Conservation (phyloP, 2,329 filamentous ascomycete genomes). For the Hypoxylon sp. region DNA sequence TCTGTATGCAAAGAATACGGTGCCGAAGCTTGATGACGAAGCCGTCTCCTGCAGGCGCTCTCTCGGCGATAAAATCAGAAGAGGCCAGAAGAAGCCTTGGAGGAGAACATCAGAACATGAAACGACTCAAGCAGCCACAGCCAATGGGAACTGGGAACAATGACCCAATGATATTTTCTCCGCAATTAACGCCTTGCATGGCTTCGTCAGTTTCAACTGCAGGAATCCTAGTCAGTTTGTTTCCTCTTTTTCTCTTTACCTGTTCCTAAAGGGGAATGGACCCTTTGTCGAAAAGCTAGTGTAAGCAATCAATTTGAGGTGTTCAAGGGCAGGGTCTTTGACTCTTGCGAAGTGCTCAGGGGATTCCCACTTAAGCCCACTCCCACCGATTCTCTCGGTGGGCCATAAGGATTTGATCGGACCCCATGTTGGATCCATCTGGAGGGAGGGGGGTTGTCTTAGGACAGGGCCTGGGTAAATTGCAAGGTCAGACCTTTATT, state of each 20-base stretch:
- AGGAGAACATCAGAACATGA: constrained; percentile 42
- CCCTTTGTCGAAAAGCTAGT: constrained; percentile 12
- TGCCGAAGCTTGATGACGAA: constrained; percentile 27
- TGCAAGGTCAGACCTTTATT: constrained; percentile 30
- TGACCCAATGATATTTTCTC: constrained; percentile 45
- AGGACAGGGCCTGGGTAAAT: constrained; percentile 37
- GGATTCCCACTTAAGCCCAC: constrained; percentile 24
- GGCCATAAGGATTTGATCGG: constrained; percentile 21
- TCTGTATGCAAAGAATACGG: constrained; percentile 1
- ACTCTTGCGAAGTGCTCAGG: constrained; percentile 18
- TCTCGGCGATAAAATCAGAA: constrained; percentile 21
- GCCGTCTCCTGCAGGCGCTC: constrained; percentile 18
- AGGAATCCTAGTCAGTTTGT: constrained; percentile 34
- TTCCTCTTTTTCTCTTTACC: constrained; percentile 29
- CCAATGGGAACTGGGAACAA: constrained; percentile 44
- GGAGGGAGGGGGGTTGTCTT: constrained; percentile 26
- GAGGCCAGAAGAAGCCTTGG: constrained; percentile 36
- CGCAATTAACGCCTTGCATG: constrained; percentile 42
- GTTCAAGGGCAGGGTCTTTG: constrained; percentile 17
- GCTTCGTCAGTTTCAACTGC: constrained; percentile 44
- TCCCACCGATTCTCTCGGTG: constrained; percentile 30
- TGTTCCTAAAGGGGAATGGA: constrained; percentile 31
- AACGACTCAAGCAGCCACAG: constrained; percentile 45
- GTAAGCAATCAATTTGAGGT: constrained; percentile 40
- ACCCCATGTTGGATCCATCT: constrained; percentile 27